Evolutionary conservation across 768 basidiomycete species (phyloP).

Genomic region (Russula compacta): DNA sequence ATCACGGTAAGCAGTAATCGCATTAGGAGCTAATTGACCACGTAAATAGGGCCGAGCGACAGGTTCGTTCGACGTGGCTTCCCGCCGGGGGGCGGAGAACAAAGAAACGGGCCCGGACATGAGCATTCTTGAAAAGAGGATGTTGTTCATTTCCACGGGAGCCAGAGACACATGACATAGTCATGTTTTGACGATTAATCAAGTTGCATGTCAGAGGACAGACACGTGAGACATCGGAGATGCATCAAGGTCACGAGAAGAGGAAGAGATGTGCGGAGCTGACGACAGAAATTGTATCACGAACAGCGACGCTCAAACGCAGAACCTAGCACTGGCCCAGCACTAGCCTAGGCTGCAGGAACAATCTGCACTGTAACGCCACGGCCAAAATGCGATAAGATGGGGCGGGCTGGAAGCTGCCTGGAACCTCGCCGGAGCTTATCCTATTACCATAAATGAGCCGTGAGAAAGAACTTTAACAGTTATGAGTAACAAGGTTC

Average conservation of each 20-base stretch:
- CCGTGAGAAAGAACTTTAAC: slow-evolving; percentile 34
- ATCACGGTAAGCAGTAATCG: neutral
- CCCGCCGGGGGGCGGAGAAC: neutral
- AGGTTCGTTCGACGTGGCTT: neutral
- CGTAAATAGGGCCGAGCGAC: no score
- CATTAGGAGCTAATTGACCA: neutral
- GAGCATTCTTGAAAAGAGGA: neutral
- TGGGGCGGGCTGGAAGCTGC: no score
- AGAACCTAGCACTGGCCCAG: no score
- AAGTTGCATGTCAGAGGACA: neutral
- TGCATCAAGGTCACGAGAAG: no score
- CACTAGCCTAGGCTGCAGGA: no score
- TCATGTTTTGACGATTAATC: neutral
- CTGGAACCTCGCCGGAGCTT: no score
- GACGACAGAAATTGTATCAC: no score
- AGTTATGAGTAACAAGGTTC: slow-evolving; percentile 23
- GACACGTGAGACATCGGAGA: no score
- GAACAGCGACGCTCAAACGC: no score
- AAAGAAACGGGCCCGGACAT: neutral
- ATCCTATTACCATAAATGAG: neutral
- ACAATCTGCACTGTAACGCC: no score
- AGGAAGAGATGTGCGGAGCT: no score
- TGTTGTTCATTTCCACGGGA: neutral
- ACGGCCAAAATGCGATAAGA: no score
- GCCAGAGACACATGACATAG: neutral